Conservation (phyloP, 495 filamentous ascomycete species). For the Oidiodendron maius region DNA sequence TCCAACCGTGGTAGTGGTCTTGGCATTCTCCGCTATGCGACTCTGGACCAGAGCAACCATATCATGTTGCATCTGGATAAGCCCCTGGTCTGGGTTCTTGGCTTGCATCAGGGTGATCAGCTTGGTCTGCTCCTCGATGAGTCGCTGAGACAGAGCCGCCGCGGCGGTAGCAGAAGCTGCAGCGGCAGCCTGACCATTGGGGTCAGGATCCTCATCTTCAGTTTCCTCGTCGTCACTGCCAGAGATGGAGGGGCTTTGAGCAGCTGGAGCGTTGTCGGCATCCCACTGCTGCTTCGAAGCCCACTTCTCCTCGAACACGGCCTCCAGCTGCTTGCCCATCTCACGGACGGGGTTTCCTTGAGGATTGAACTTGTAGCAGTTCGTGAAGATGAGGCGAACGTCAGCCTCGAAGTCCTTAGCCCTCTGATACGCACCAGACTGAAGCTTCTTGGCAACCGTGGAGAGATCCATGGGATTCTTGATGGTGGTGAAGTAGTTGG, state of each 20-base stretch:
- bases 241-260: slow-evolving; percentile 37
- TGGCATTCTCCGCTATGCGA: slow-evolving; percentile 42
- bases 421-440: slow-evolving; percentile 73
- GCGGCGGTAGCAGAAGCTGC: neutral
- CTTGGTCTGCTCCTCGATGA: slow-evolving; percentile 54
- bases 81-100: slow-evolving; percentile 58
- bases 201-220: slow-evolving; percentile 50
- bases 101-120: slow-evolving; percentile 61
- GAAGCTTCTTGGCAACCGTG: slow-evolving; percentile 70
- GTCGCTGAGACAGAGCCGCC: slow-evolving; percentile 20
- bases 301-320: slow-evolving; percentile 69
- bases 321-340: slow-evolving; percentile 64
- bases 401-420: slow-evolving; percentile 83
- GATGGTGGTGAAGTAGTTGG: slow-evolving; percentile 85
- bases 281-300: slow-evolving; percentile 69
- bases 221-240: slow-evolving; percentile 66
- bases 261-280: slow-evolving; percentile 59
- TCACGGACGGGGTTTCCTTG: slow-evolving; percentile 63
- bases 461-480: slow-evolving; percentile 94
- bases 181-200: slow-evolving; percentile 2
- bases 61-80: slow-evolving; percentile 49
- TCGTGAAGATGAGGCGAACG: slow-evolving; percentile 75
- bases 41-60: slow-evolving; percentile 41
- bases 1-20: slow-evolving; percentile 13
- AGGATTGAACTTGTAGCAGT: slow-evolving; percentile 90